phyloP scores from a whole-genome alignment of 371 early-diverging fungal species.

The Zancudomyces culisetae region DNA sequence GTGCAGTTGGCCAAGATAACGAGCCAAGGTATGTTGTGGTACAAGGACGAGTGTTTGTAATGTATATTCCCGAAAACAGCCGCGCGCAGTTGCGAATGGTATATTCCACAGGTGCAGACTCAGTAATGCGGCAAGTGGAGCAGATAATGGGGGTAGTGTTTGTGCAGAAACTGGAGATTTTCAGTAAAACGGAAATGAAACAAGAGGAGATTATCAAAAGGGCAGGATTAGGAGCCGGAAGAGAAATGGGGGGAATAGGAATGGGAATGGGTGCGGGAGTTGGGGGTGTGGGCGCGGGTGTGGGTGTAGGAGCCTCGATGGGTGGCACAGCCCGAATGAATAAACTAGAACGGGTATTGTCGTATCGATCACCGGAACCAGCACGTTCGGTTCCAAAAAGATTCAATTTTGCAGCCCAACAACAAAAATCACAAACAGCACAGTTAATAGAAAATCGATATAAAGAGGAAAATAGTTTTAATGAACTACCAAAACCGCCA shows the following conservation, averaged over 20 bases:
- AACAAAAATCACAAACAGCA: not conserved
- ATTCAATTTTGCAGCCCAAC: constrained; percentile 1
- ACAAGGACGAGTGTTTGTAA: constrained; percentile 12
- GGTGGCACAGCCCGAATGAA: constrained; percentile 8
- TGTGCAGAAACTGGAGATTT: constrained; percentile 14
- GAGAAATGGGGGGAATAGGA: too few relatives aligned
- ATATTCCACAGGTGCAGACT: constrained; percentile 15
- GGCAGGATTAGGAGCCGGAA: too few relatives aligned
- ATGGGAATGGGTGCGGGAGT: not conserved
- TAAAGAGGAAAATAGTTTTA: not conserved
- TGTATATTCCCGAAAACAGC: constrained; percentile 17
- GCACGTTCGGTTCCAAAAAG: constrained; percentile 16
- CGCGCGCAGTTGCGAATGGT: constrained; percentile 22
- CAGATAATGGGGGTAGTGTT: constrained; percentile 11
- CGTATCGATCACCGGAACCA: constrained; percentile 11
- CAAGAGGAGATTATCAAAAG: too few relatives aligned
- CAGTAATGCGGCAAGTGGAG: constrained; percentile 16
- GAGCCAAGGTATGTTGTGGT: not conserved
- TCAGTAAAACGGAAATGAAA: constrained; percentile 11
- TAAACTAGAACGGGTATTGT: constrained; percentile 11
- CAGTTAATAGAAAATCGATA: too few relatives aligned
- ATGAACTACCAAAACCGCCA: not conserved
- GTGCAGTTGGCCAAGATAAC: not conserved
- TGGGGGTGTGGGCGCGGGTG: constrained; percentile 13
- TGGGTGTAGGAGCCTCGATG: constrained; percentile 15